Evolutionary conservation across 2,329 filamentous ascomycete species (phyloP), one percentile per base, ranked within the genome.

Genomic region (Aspergillus tanneri): DNA sequence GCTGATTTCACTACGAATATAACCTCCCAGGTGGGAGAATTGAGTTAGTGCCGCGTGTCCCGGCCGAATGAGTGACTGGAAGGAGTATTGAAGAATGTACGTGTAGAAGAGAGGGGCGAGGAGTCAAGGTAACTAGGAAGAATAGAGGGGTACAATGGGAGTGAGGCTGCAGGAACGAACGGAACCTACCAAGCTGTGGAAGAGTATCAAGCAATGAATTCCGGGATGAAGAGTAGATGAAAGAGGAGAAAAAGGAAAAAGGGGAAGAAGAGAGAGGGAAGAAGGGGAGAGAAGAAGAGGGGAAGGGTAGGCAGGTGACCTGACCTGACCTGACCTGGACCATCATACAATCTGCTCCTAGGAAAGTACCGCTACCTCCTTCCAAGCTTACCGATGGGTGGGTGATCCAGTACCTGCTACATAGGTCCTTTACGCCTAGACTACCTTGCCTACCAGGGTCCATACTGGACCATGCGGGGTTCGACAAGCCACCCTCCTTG

Each of bases 221-320:
- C n/a, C n/a, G n/a, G n/a, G n/a, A n/a, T n/a, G 28, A 12, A 19
- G 14, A 34, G 19, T 34, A 18, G 30, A 24, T 25, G 46, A 42
- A 47, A 49, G 47, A 47, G 42, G 43, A 46, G 8, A 41, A 27
- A 19, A 39, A 46, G 18, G 28, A 38, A 34, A 22, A 43, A 36
- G 39, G 30, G 51, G 37, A 22, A 45, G 46, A 44, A 47, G 43
- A 46, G 46, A 45, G 23, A 34, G 40, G 36, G 42, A 32, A 50
- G 36, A 22, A 44, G 45, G 43, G 46, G 46, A 47, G 44, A 48
- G 23, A 35, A 25, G 35, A 41, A 39, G 49, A 41, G 49, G 50
- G 56, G 47, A 46, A 52, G 52, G 47, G 56, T 50, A 52, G 44
- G 61, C 64, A 67, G 64, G 63, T 67, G 65, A 69, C 61, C 56